Evolutionary conservation across 2,329 filamentous ascomycete species (phyloP).

Genomic region (Colletotrichum graminicola): DNA sequence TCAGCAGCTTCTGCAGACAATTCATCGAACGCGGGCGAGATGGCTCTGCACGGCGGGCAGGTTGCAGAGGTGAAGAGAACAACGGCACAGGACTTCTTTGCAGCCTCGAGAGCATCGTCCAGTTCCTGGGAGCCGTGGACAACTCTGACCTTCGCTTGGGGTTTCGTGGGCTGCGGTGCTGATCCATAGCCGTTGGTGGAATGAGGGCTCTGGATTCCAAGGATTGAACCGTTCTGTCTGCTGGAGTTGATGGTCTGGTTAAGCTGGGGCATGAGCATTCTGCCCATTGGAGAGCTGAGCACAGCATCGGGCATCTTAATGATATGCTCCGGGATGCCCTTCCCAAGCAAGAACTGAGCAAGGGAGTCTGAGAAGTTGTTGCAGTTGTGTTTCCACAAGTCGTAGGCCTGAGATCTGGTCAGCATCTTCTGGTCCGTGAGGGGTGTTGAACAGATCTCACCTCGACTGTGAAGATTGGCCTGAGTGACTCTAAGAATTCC

Average conservation of each 20-base stretch:
- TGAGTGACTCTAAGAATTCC: slow-evolving; percentile 88
- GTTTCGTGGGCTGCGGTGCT: slow-evolving; percentile 44
- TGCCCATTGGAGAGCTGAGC: slow-evolving; percentile 86
- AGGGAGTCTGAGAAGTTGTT: slow-evolving; percentile 98
- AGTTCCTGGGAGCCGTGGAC: slow-evolving; percentile 71
- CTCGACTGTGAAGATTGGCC: slow-evolving; percentile 84
- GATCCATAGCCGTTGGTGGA: slow-evolving; percentile 41
- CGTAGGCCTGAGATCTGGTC: slow-evolving; percentile 75
- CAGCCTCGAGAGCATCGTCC: slow-evolving; percentile 69
- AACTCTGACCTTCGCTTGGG: slow-evolving; percentile 65
- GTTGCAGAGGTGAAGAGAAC: slow-evolving; percentile 94
- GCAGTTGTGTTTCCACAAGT: slow-evolving; percentile 92
- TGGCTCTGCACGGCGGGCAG: slow-evolving; percentile 84
- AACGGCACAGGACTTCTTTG: slow-evolving; percentile 77
- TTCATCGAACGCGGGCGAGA: slow-evolving; percentile 86
- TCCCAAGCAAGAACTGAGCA: slow-evolving; percentile 87
- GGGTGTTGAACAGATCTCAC: slow-evolving; percentile 54
- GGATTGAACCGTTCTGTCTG: slow-evolving; percentile 64
- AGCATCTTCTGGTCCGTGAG: background rate
- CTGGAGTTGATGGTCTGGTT: slow-evolving; percentile 64
- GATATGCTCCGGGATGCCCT: slow-evolving; percentile 89
- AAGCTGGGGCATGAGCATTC: slow-evolving; percentile 84
- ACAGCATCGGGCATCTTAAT: slow-evolving; percentile 87
- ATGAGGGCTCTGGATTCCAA: slow-evolving; percentile 60
- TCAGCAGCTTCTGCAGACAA: slow-evolving; percentile 79